These are phyloP conservation scores for Bipolaris cookei DNA, from an alignment of 2,329 filamentous ascomycete genomes.

Conservation along the genomic window DNA sequence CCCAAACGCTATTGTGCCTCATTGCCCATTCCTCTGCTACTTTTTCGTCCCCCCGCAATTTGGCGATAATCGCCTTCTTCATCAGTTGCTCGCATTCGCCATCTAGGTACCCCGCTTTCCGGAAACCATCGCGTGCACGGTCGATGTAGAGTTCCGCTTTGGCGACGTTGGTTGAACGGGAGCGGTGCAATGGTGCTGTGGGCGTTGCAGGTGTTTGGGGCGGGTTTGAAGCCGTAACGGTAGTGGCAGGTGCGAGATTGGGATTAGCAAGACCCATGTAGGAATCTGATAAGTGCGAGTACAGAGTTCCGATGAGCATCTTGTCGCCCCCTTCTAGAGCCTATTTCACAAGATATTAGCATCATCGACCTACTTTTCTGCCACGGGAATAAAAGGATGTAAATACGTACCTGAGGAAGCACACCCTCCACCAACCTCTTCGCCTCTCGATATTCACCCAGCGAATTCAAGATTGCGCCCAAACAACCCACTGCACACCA, in stretches of 20 bases:
- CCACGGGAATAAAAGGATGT: background rate
- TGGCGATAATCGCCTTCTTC: slow-evolving; percentile 81
- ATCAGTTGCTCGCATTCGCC: slow-evolving; percentile 79
- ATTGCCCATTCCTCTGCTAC: slow-evolving; percentile 48
- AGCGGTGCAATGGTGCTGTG: slow-evolving; percentile 17
- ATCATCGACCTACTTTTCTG: background rate
- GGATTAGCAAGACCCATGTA: slow-evolving; percentile 77
- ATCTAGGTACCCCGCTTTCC: slow-evolving; percentile 69
- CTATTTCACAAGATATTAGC: slow-evolving; percentile 24
- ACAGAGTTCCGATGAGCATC: slow-evolving; percentile 68
- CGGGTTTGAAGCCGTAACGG: background rate
- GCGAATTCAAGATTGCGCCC: slow-evolving; percentile 69
- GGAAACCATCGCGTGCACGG: slow-evolving; percentile 57
- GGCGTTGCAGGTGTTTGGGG: slow-evolving; percentile 1
- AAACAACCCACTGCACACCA: slow-evolving; percentile 75
- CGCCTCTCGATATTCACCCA: slow-evolving; percentile 74
- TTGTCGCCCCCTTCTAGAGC: slow-evolving; percentile 71
- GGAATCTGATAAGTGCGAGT: slow-evolving; percentile 75
- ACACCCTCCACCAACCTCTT: slow-evolving; percentile 69
- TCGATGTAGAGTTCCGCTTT: slow-evolving; percentile 47
- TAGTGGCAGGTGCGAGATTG: slow-evolving; percentile 5
- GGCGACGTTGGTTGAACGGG: slow-evolving; percentile 31
- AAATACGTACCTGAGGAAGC: slow-evolving; percentile 68
- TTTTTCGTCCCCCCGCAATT: slow-evolving; percentile 60
- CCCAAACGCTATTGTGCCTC: slow-evolving; percentile 45